A percentile compares a stretch with the other conserved stretches of the same genome.
Evolutionary conservation across 169 alveolate genomes (phyloP).

Genomic region (Babesia ovis): DNA sequence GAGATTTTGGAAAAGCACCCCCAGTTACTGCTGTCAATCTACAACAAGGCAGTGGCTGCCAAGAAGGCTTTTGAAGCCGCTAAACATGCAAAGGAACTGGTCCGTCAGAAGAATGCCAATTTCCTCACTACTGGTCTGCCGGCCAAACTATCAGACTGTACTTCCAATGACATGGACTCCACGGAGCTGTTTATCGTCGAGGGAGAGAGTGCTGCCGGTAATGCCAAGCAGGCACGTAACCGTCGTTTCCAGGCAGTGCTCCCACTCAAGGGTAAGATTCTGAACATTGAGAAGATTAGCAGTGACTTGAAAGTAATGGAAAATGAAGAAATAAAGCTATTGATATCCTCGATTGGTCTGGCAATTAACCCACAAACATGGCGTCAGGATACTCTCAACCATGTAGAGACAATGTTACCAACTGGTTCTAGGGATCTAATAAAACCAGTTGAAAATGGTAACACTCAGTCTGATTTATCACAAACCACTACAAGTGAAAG

Average conservation of each 20-base stretch:
- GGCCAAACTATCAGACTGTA: slow-evolving; percentile 81
- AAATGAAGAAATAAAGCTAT: slow-evolving; percentile 71
- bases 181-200: slow-evolving; percentile 82
- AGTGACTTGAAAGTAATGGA: slow-evolving; percentile 72
- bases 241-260: slow-evolving; percentile 81
- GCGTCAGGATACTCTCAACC: slow-evolving; percentile 46
- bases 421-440: slow-evolving; percentile 12
- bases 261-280: slow-evolving; percentile 82
- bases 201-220: slow-evolving; percentile 86
- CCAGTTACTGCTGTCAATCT: slow-evolving; percentile 68
- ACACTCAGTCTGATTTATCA: neutral
- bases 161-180: slow-evolving; percentile 57
- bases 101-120: slow-evolving; percentile 72
- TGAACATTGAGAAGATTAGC: slow-evolving; percentile 78
- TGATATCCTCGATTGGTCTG: slow-evolving; percentile 54
- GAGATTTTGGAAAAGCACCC: slow-evolving; percentile 76
- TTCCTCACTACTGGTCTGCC: slow-evolving; percentile 66
- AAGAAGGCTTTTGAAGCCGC: slow-evolving; percentile 79
- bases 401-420: slow-evolving; percentile 33
- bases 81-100: slow-evolving; percentile 77
- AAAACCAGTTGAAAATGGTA: neutral
- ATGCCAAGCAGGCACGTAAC: slow-evolving; percentile 83
- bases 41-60: slow-evolving; percentile 76
- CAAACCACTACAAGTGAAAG: slow-evolving; percentile 11
- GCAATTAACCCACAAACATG: slow-evolving; percentile 62